phyloP scores from a whole-genome alignment of 1,284 basidiomycete species.

The Malassezia pachydermatis region DNA sequence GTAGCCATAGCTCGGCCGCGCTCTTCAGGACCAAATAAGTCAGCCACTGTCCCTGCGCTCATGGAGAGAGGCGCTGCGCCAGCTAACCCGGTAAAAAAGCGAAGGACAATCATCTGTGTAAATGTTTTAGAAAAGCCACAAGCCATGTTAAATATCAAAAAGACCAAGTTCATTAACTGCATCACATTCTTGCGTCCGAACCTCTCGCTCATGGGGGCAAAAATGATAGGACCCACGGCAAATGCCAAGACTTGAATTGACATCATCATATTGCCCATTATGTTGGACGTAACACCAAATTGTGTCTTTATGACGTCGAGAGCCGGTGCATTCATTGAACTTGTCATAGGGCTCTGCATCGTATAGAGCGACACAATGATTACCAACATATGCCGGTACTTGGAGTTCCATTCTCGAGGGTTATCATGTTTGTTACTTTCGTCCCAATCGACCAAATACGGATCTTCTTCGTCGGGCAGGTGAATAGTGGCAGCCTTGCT shows the following conservation, averaged over 20 bases:
- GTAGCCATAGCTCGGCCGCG: conserved; percentile 24
- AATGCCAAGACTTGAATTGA: conserved; percentile 9
- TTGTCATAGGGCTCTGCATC: conserved; percentile 7
- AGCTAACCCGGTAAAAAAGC: conserved; percentile 36
- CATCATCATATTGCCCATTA: conserved; percentile 13
- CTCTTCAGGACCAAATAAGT: conserved; percentile 60
- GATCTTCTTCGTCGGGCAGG: not conserved
- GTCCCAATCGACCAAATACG: conserved; percentile 6
- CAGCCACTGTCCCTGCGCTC: conserved; percentile 59
- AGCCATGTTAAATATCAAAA: conserved; percentile 18
- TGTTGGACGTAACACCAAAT: not conserved
- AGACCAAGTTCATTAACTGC: conserved; percentile 4
- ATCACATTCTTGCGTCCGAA: conserved; percentile 13
- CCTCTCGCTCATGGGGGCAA: conserved; percentile 11
- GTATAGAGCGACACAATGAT: conserved; percentile 12
- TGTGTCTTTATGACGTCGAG: not conserved
- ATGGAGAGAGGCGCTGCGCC: conserved; percentile 39
- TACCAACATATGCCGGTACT: not conserved
- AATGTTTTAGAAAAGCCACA: conserved; percentile 21
- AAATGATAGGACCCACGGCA: conserved; percentile 3
- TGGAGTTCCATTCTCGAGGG: not conserved
- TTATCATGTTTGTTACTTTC: conserved; percentile 8
- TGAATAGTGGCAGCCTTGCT: too few relatives aligned
- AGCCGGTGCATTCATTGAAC: conserved; percentile 11
- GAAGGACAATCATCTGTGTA: conserved; percentile 25